A percentile compares a stretch with the other conserved stretches of the same genome.
Conservation (phyloP, 129 eudicot genomes). For the Flaveria trinervia region DNA sequence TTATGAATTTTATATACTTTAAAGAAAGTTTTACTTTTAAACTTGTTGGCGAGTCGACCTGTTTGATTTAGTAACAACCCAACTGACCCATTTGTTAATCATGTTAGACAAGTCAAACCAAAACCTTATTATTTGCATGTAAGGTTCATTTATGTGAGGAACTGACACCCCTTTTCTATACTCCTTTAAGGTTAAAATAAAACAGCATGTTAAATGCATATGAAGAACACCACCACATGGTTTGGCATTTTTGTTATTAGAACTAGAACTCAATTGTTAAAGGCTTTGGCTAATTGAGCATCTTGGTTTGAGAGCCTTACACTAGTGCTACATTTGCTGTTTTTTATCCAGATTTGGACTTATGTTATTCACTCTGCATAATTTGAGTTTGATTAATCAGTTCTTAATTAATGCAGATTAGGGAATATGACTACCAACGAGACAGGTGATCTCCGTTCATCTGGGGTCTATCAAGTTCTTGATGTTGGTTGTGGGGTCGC, state of each 20-base stretch:
- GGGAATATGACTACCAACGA: constrained; percentile 94
- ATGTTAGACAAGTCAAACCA: background rate
- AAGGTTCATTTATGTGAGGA: background rate
- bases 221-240: background rate
- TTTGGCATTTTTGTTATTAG: background rate
- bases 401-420: constrained; percentile 58
- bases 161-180: background rate
- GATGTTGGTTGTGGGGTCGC: constrained; percentile 99
- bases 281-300: background rate
- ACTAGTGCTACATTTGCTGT: background rate
- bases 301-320: background rate
- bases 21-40: background rate
- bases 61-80: background rate
- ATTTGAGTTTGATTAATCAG: background rate
- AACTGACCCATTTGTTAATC: background rate
- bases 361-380: background rate
- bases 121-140: background rate
- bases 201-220: constrained; percentile 1
- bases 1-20: background rate
- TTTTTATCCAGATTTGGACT: background rate
- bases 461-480: constrained; percentile 90
- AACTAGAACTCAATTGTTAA: background rate
- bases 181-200: background rate
- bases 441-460: constrained; percentile 78
- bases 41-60: background rate